These are phyloP conservation scores for Colletotrichum ledebouriae DNA, from an alignment of 2,329 filamentous ascomycete genomes.

Conservation along the genomic window DNA sequence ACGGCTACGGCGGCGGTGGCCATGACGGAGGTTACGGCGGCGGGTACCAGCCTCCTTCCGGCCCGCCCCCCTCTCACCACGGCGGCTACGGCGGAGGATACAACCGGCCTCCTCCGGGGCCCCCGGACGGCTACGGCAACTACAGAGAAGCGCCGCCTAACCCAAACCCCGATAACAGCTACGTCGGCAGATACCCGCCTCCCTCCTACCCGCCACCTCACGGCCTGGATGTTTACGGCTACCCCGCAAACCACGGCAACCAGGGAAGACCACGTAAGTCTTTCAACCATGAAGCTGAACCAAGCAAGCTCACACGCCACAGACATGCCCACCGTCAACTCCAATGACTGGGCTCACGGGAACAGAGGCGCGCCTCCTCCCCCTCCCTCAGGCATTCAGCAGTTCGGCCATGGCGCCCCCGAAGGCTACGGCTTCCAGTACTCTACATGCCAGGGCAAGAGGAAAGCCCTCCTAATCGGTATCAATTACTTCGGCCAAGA, in stretches of 20 bases:
- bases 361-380: conserved; percentile 53
- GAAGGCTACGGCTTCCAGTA: conserved; percentile 80
- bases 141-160: conserved; percentile 46
- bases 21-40: conserved; percentile 51
- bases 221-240: conserved; percentile 62
- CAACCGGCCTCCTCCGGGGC: conserved; percentile 40
- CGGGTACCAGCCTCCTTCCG: conserved; percentile 49
- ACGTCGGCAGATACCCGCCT: conserved; percentile 46
- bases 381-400: conserved; percentile 64
- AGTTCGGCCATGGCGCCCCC: conserved; percentile 78
- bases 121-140: conserved; percentile 46
- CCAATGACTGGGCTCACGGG: conserved; percentile 49
- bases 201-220: conserved; percentile 57
- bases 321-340: conserved; percentile 44
- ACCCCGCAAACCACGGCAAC: conserved; percentile 52
- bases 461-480: conserved; percentile 82
- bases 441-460: conserved; percentile 78
- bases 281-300: background rate
- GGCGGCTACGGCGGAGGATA: conserved; percentile 43
- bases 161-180: conserved; percentile 44
- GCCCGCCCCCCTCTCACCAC: conserved; percentile 44
- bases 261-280: conserved; percentile 37
- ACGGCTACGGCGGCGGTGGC: conserved; percentile 53
- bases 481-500: conserved; percentile 85
- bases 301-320: conserved; percentile 6